A percentile compares a stretch with the other conserved stretches of the same genome.
These are phyloP conservation scores for Bjerkandera adusta DNA, from an alignment of 1,284 basidiomycete genomes.

Conservation along the genomic window DNA sequence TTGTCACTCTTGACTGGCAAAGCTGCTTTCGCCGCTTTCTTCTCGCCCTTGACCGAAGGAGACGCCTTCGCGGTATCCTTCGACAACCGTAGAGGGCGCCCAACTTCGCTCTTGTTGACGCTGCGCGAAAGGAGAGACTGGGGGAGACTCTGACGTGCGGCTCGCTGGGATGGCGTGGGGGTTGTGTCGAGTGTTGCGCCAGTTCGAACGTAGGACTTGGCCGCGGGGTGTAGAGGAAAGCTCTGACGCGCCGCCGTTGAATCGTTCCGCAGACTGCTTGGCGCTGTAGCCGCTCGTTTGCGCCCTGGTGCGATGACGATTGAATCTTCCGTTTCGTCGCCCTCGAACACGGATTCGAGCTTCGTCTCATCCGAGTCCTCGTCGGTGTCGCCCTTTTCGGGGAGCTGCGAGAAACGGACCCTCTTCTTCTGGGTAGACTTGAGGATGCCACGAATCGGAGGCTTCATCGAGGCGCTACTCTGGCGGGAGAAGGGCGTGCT, in stretches of 20 bases:
- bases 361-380: constrained; percentile 13
- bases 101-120: constrained; percentile 13
- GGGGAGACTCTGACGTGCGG: constrained; percentile 21
- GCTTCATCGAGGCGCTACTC: constrained; percentile 23
- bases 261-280: background rate
- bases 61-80: constrained; percentile 5
- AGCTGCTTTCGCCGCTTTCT: too few relatives aligned
- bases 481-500: constrained; percentile 21
- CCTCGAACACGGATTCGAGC: constrained; percentile 7
- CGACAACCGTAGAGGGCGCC: constrained; percentile 2
- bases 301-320: constrained; percentile 5
- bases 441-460: constrained; percentile 32
- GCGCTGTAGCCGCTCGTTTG: constrained; percentile 10
- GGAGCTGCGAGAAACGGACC: constrained; percentile 33
- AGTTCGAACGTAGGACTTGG: constrained; percentile 22
- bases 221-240: constrained; percentile 29
- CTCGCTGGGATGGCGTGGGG: constrained; percentile 13
- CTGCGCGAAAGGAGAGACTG: constrained; percentile 16
- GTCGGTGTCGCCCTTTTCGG: constrained; percentile 26
- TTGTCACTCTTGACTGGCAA: constrained; percentile 6
- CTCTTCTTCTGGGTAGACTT: constrained; percentile 35
- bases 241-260: constrained; percentile 10
- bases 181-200: constrained; percentile 4
- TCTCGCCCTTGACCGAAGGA: background rate
- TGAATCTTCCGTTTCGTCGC: constrained; percentile 9